Evolutionary conservation across 2,329 filamentous ascomycete species (phyloP), one percentile per base, ranked within the genome.

Genomic region (Diplodia seriata): DNA sequence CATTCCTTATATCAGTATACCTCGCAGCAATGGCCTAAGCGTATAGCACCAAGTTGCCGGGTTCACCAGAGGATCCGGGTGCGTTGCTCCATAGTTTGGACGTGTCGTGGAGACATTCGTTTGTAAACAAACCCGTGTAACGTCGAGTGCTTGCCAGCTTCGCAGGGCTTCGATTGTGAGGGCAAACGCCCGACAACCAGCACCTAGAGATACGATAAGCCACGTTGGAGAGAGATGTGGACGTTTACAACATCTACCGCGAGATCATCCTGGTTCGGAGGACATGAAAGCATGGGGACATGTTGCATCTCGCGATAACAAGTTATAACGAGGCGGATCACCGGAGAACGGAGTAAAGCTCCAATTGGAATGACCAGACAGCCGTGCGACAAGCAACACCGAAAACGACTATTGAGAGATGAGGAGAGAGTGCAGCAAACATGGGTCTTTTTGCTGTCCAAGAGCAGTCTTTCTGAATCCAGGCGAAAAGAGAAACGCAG

Each of bases 401-500:
- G 18, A 12, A 12, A 18, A 18, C 15, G 31, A 36, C n/a, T 12
- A 14, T 55, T 33, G 29, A 47, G 43, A 47, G 43, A 47, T 7
- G 43, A 47, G 31, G 31, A 47, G n/a, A 47, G 59, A 51, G 14
- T 23, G 59, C 59, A 23, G 29, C 26, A 51, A 51, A 26, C 40
- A 29, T 18, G 51, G 15, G 23, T 62, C 26, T 11, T 63, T 18
- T 43, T 26, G 38, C 40, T 53, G 29, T 61, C 40, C 38, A 49
- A 20, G 26, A 7, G 38, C 56, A 31, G 56, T 61, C 56, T 49
- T 51, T 51, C 59, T 26, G 51, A n/a, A 18, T 31, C 29, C 62
- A 55, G 33, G 4, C 50, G 47, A 55, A 65, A 65, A 65, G 47
- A 12, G n/a, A 63, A 51, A 51, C 47, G 47, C 59, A 51, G 33